Evolutionary conservation across 1,139 yeast species (phyloP).

Genomic region (Yamadazyma triangularis): DNA sequence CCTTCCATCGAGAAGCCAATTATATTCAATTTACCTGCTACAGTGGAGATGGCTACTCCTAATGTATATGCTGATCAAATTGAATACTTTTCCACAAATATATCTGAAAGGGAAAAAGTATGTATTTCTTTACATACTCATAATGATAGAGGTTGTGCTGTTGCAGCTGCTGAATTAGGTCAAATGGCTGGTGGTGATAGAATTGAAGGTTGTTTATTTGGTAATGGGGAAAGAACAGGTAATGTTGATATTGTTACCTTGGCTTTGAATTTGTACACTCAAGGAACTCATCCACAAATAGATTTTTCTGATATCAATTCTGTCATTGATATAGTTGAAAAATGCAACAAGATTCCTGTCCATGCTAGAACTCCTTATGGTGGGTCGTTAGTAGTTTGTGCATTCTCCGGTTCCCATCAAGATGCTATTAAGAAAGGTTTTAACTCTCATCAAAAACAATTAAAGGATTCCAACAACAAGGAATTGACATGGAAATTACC

Average conservation of each 20-base stretch:
- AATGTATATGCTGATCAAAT: constrained; percentile 50
- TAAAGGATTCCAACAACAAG: constrained; percentile 16
- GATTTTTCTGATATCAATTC: constrained; percentile 41
- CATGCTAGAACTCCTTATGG: constrained; percentile 49
- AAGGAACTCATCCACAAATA: constrained; percentile 41
- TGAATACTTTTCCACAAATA: constrained; percentile 40
- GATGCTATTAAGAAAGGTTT: constrained; percentile 51
- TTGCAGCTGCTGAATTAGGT: constrained; percentile 48
- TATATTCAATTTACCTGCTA: constrained; percentile 47
- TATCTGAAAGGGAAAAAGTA: constrained; percentile 40
- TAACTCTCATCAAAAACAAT: constrained; percentile 25
- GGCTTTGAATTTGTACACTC: constrained; percentile 45
- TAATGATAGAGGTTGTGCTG: constrained; percentile 49
- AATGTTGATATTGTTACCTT: constrained; percentile 47
- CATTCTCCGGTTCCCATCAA: constrained; percentile 48
- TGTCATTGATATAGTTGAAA: constrained; percentile 40
- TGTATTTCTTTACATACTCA: constrained; percentile 46
- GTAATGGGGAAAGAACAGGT: constrained; percentile 50
- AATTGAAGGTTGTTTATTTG: constrained; percentile 48
- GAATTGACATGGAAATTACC: constrained; percentile 38
- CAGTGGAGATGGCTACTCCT: constrained; percentile 47
- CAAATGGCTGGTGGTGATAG: constrained; percentile 48
- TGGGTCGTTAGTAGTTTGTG: constrained; percentile 47
- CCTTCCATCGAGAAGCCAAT: constrained; percentile 40
- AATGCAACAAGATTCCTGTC: constrained; percentile 44